Percentiles rank a stretch among this genome's conserved stretches.
Evolutionary conservation across 257 asterid species (phyloP).

Genomic region (Schizonepeta tenuifolia): DNA sequence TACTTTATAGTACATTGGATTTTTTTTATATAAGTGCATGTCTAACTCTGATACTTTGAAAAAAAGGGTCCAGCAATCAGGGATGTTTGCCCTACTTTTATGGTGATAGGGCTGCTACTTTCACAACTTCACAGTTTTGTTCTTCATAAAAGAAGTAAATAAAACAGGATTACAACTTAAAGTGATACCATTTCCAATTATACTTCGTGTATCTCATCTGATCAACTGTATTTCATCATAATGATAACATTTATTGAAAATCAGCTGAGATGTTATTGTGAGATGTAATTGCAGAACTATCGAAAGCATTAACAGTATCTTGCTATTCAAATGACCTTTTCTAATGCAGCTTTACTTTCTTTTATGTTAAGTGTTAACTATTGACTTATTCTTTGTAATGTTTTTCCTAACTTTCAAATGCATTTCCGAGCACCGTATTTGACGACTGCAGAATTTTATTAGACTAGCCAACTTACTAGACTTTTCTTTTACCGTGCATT

Average conservation of each 20-base stretch:
- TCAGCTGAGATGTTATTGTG: not conserved
- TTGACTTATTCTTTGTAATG: not conserved
- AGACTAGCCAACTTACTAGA: slow-evolving; percentile 8
- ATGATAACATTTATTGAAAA: slow-evolving; percentile 1
- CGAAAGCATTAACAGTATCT: not conserved
- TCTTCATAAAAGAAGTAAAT: not conserved
- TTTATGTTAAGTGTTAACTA: not conserved
- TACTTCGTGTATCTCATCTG: slow-evolving; percentile 3
- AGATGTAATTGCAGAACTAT: not conserved
- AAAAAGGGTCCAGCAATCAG: not conserved
- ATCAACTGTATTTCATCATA: slow-evolving; percentile 8
- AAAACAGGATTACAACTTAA: slow-evolving; percentile 1
- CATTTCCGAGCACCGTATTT: slow-evolving; percentile 7
- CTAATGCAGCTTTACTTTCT: slow-evolving; percentile 12
- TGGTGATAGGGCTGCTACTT: slow-evolving; percentile 24
- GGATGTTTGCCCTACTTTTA: slow-evolving; percentile 11
- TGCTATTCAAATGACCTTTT: not conserved
- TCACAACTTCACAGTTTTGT: slow-evolving; percentile 10
- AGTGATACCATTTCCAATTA: not conserved
- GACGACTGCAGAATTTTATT: slow-evolving; percentile 2
- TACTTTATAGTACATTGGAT: not conserved
- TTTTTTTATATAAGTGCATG: not conserved
- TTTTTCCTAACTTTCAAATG: slow-evolving; percentile 25
- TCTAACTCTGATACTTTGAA: not conserved
- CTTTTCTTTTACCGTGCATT: slow-evolving; percentile 14